These are phyloP conservation scores for Globisporangium mamillatum DNA, from an alignment of 352 stramenopile species.

Conservation along the genomic window DNA sequence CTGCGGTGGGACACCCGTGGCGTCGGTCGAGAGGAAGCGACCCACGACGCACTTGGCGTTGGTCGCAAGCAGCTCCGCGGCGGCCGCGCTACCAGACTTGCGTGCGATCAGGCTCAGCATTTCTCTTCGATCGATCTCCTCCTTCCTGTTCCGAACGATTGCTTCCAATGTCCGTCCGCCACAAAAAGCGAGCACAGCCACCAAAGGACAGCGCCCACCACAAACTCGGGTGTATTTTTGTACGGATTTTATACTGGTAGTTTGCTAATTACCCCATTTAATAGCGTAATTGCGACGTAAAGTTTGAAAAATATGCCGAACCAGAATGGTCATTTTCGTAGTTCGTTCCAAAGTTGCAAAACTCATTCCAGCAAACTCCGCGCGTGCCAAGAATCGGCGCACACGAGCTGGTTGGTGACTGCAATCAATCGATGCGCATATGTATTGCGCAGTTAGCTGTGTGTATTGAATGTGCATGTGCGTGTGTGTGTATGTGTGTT, in stretches of 20 bases:
- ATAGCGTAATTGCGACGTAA: not conserved
- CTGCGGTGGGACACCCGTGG: conserved; percentile 8
- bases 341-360: no score
- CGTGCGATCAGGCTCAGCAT: conserved; percentile 23
- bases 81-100: conserved; percentile 9
- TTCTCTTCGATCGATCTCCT: not conserved
- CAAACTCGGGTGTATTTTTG: not conserved
- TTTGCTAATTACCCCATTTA: not conserved
- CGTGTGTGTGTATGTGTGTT: not conserved
- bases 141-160: not conserved
- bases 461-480: not conserved
- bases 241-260: not conserved
- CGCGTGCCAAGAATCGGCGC: no score
- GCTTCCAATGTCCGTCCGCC: conserved; percentile 5
- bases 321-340: no score
- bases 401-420: no score
- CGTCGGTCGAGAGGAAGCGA: conserved; percentile 17
- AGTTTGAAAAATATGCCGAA: not conserved
- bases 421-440: not conserved
- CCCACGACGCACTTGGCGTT: conserved; percentile 18
- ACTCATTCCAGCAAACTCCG: no score
- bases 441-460: not conserved
- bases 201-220: not conserved
- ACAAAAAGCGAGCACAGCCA: conserved; percentile 2
- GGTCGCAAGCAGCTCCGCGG: conserved; percentile 18